phyloP scores from a whole-genome alignment of 192 early-diverging fungal genomes.

The Jimgerdemannia lactiflua region DNA sequence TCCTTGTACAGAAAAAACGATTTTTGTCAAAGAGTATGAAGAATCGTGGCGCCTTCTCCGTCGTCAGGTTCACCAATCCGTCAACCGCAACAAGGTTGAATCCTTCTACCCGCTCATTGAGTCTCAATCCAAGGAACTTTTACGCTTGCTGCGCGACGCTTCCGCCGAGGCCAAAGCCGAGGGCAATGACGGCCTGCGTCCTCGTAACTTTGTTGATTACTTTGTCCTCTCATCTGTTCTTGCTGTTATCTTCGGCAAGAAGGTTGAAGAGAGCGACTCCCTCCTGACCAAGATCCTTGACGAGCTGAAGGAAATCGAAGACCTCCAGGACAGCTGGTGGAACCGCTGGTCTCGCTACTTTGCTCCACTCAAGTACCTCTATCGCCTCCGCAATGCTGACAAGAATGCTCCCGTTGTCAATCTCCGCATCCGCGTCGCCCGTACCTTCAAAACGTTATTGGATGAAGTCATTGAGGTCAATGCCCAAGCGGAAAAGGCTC shows the following conservation, averaged over 20 bases:
- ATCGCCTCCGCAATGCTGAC: not conserved
- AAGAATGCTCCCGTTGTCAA: not conserved
- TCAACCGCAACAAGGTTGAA: not conserved
- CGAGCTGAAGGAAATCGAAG: conserved; percentile 12
- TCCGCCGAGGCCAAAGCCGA: not conserved
- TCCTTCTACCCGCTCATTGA: not conserved
- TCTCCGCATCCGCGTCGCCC: not conserved
- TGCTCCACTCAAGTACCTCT: conserved; percentile 4
- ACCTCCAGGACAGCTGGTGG: not conserved
- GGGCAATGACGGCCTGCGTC: not conserved
- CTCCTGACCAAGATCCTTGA: conserved; percentile 11
- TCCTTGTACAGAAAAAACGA: not conserved
- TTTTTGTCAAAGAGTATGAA: not conserved
- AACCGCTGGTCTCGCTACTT: conserved; percentile 8
- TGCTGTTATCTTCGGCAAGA: not conserved
- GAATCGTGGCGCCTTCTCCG: conserved; percentile 1
- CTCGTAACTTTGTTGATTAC: not conserved
- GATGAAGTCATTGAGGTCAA: not conserved
- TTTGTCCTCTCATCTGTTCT: not conserved
- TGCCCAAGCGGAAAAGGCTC: not conserved
- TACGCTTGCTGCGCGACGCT: not conserved
- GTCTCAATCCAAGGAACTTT: not conserved
- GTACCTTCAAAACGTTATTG: not conserved
- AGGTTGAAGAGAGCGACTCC: conserved; percentile 3
- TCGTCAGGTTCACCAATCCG: not conserved